Conservation (phyloP, 495 filamentous ascomycete species). For the Penicillium robsamsonii region DNA sequence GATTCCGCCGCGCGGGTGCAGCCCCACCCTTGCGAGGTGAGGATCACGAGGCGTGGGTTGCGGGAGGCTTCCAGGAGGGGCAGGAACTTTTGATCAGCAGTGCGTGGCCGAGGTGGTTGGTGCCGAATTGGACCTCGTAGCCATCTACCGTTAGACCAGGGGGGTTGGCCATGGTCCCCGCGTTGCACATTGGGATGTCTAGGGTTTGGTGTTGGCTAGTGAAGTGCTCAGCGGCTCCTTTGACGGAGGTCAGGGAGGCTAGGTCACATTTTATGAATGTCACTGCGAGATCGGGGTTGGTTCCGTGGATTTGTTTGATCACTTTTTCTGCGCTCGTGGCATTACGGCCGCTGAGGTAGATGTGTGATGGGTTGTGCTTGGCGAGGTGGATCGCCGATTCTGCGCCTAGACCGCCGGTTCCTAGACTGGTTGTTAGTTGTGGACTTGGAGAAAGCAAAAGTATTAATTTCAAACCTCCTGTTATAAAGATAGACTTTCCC, state of each 20-base stretch:
- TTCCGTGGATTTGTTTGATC: constrained; percentile 35
- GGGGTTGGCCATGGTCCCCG: constrained; percentile 61
- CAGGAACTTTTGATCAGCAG: constrained; percentile 60
- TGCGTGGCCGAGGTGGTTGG: constrained; percentile 66
- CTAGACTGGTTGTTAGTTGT: constrained; percentile 8
- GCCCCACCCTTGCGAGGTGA: constrained; percentile 39
- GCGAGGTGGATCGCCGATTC: constrained; percentile 51
- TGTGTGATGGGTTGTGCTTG: constrained; percentile 51
- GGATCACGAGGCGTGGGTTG: constrained; percentile 35
- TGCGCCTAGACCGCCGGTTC: constrained; percentile 56
- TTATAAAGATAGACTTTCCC: constrained; percentile 56
- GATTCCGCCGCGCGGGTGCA: constrained; percentile 49
- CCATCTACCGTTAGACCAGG: constrained; percentile 53
- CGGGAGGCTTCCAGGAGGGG: constrained; percentile 41
- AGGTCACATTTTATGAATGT: constrained; percentile 48
- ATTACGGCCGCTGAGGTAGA: constrained; percentile 59
- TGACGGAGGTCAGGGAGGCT: constrained; percentile 44
- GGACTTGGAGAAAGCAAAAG: background rate
- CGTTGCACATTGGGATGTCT: constrained; percentile 65
- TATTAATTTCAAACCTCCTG: constrained; percentile 46
- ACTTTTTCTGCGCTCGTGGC: constrained; percentile 37
- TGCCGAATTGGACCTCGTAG: constrained; percentile 66
- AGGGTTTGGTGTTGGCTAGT: constrained; percentile 30
- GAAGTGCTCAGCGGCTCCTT: constrained; percentile 36
- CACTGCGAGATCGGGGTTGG: constrained; percentile 30